Evolutionary conservation across 129 eudicot genomes (phyloP).

Genomic region (Oenanthe sinensis): DNA sequence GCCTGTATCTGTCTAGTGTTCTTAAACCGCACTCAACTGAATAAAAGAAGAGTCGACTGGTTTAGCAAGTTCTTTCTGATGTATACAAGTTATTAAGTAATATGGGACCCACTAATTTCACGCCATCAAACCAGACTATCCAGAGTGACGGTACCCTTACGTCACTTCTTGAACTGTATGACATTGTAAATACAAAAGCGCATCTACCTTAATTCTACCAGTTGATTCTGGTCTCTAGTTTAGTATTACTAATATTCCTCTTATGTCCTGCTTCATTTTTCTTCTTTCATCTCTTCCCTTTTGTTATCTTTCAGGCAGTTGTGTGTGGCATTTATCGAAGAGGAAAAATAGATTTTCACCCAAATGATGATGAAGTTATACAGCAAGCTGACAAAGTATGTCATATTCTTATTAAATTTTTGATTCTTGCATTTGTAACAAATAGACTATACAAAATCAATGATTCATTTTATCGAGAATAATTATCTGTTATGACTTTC

Average conservation of each 20-base stretch:
- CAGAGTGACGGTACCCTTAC: neutral
- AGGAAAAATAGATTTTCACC: conserved; percentile 76
- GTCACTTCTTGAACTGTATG: neutral
- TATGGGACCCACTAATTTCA: neutral
- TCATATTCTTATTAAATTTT: neutral
- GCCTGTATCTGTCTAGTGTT: neutral
- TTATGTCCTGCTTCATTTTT: neutral
- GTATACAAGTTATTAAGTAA: neutral
- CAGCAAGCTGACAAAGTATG: conserved; percentile 82
- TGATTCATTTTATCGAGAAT: neutral
- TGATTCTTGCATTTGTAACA: neutral
- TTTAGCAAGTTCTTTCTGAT: neutral
- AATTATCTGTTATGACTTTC: neutral
- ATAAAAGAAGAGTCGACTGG: neutral
- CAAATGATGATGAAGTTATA: conserved; percentile 71
- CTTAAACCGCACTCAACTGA: neutral
- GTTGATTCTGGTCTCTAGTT: neutral
- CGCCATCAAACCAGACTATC: neutral
- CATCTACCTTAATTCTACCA: neutral
- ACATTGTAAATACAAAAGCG: neutral
- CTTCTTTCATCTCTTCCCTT: neutral
- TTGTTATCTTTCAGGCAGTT: conserved; percentile 54
- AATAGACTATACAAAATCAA: neutral
- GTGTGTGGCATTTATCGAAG: conserved; percentile 75
- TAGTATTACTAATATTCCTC: neutral